A percentile compares a stretch with the other conserved stretches of the same genome.
Evolutionary conservation across 75 land plant species (phyloP).

Genomic region (Selaginella tamariscina): DNA sequence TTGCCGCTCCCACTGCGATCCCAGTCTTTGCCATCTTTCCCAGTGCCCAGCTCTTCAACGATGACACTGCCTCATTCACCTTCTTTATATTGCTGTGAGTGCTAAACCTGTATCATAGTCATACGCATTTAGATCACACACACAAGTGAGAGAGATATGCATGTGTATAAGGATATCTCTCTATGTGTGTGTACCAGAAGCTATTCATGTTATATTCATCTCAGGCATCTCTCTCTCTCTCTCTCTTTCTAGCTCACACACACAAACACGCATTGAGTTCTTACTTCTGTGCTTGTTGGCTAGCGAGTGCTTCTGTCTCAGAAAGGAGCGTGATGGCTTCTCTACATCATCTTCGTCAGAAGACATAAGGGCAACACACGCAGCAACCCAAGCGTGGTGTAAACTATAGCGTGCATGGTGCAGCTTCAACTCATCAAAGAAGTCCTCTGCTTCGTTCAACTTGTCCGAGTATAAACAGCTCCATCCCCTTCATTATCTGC

Average conservation of each 20-base stretch:
- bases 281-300: slow-evolving; percentile 23
- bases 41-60: slow-evolving; percentile 26
- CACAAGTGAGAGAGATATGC: too few species aligned
- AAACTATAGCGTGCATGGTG: slow-evolving; percentile 25
- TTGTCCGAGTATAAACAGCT: slow-evolving; percentile 21
- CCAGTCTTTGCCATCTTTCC: slow-evolving; percentile 16
- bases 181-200: too few species aligned
- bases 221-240: neutral
- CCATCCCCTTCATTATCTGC: slow-evolving; percentile 30
- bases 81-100: slow-evolving; percentile 36
- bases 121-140: too few species aligned
- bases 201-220: too few species aligned
- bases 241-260: neutral
- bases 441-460: slow-evolving; percentile 32
- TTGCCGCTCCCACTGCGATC: slow-evolving; percentile 16
- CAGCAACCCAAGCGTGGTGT: slow-evolving; percentile 25
- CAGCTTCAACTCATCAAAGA: slow-evolving; percentile 24
- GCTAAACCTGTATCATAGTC: slow-evolving; percentile 24
- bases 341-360: slow-evolving; percentile 22
- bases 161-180: too few species aligned
- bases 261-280: too few species aligned
- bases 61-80: slow-evolving; percentile 25
- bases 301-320: slow-evolving; percentile 21
- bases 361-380: slow-evolving; percentile 25
- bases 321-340: slow-evolving; percentile 21